A percentile compares a stretch with the other conserved stretches of the same genome.
Evolutionary conservation across 331 rosid genomes (phyloP).

Genomic region (Acacia pycnantha): DNA sequence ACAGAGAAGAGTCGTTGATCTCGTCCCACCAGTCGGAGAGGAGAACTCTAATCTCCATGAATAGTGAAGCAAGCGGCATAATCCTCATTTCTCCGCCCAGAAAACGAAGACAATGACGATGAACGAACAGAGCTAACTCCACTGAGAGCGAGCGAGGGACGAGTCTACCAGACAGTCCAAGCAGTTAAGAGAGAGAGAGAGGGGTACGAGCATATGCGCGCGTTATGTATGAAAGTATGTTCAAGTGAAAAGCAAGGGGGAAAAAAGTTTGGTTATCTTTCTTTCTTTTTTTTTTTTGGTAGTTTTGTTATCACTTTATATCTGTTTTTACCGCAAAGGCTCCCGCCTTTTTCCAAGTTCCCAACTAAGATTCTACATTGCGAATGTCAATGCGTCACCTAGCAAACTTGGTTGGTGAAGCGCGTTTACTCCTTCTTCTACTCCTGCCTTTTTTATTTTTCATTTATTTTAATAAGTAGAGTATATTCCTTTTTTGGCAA

Average conservation of each 20-base stretch:
- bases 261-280: no score
- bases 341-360: background rate
- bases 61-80: constrained; percentile 40
- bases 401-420: constrained; percentile 3
- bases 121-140: background rate
- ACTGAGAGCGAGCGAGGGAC: background rate
- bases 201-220: background rate
- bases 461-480: background rate
- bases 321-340: background rate
- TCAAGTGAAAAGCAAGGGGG: background rate
- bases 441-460: background rate
- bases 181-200: background rate
- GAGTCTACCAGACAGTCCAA: constrained; percentile 51
- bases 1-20: constrained; percentile 46
- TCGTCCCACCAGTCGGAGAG: constrained; percentile 55
- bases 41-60: constrained; percentile 33
- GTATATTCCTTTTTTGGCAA: background rate
- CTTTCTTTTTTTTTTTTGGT: no score
- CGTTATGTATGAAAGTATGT: background rate
- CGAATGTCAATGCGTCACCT: background rate
- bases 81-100: constrained; percentile 40
- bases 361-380: constrained; percentile 11
- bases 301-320: no score
- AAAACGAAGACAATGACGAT: background rate
- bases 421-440: background rate